phyloP scores from a whole-genome alignment of 2,329 filamentous ascomycete species.

The Aspergillus sp. region DNA sequence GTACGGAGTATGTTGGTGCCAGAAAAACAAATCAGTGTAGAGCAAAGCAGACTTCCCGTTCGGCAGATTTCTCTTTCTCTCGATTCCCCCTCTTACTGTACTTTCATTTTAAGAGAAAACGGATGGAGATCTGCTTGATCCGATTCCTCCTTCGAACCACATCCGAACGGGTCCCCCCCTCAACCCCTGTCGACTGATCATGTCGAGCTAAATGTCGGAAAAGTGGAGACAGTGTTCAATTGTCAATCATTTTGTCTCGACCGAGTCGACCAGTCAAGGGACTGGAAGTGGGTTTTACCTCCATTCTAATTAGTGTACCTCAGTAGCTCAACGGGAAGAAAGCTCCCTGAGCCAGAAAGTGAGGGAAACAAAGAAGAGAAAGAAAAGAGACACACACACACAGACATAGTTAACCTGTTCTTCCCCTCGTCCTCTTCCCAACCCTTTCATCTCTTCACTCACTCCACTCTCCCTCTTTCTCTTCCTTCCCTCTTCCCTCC shows the following conservation, averaged over 20 bases:
- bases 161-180: neutral
- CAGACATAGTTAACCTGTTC: neutral
- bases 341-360: conserved; percentile 11
- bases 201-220: conserved; percentile 19
- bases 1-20: too few species aligned
- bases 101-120: neutral
- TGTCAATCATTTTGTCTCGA: conserved; percentile 29
- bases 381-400: neutral
- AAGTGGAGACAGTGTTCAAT: conserved; percentile 23
- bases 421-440: neutral
- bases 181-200: conserved; percentile 19
- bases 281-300: conserved; percentile 5
- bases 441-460: neutral
- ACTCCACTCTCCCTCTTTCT: neutral
- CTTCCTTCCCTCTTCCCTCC: conserved; percentile 4
- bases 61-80: neutral
- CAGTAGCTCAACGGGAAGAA: conserved; percentile 7
- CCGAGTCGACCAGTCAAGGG: conserved; percentile 14
- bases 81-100: too few species aligned
- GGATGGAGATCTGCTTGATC: conserved; percentile 4
- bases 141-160: conserved; percentile 3
- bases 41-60: too few species aligned
- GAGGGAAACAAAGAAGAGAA: conserved; percentile 1
- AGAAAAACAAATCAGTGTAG: too few species aligned
- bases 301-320: neutral